Base-by-base conservation (phyloP, 202 grass and related monocot species). In the Carex arenaria region DNA sequence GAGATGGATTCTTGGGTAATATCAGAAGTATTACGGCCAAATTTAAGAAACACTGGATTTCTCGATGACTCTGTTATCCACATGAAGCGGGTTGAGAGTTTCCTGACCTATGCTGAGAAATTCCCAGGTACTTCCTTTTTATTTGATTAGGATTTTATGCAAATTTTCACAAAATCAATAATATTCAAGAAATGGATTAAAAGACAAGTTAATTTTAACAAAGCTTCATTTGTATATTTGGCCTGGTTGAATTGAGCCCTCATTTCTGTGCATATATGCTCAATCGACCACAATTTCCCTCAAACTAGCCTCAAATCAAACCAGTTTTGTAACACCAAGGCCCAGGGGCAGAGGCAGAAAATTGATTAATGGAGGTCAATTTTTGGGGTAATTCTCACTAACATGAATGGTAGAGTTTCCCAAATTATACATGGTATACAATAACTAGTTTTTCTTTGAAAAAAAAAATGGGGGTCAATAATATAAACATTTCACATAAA, bases 1-100 rank as follows among this genome's bases (percentile, higher is more conserved):
- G 96, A 98, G 88, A 88, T 95, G 93, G 91, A 98, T 80, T 91
- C 93, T 80, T 95, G 93, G 93, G 91, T 99, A 70, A 84, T 95
- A 80, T 95, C 89, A 61, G 88, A 93, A 76, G 91, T 98, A 32
- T 85, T 95, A 62, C 85, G 80, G 69, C 96, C 93, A 51, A 98
- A 95, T 89, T 88, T 99, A 79, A 70, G 87, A 80, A 86, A 82
- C 83, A 99, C 93, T 80, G 96, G 93, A 87, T 99, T 99, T 90
- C 80, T 89, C 85, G 89, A 92, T 88, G 64, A 71, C 19, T 99
- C 96, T 20, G 86, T 88, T 72, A 91, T 99, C 85, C 96, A 99
- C 79, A 90, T 91, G 80, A 70, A 90, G 72, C 89, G 84, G 49
- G 96, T 99, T 3, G 91, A 99, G 80, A 93, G 70, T 64, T 99